Base-by-base conservation (phyloP, 2,329 filamentous ascomycete genomes). In the Penicillium sp. region DNA sequence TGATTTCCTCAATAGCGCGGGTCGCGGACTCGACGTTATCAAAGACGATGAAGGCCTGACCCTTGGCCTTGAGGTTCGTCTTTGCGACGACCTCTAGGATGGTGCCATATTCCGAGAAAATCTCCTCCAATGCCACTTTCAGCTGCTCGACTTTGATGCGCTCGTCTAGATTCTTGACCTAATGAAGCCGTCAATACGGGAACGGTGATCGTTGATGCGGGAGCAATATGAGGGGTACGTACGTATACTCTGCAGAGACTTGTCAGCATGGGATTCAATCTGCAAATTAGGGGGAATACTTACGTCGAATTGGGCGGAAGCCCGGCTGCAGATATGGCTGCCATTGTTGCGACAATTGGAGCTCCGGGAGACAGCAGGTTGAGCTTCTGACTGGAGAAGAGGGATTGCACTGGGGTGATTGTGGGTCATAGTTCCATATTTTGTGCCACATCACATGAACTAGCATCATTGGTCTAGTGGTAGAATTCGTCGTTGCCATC, bases 1-100 rank as follows among this genome's bases (percentile, higher is more conserved):
- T 89, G 58, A 95, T 81, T 64, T 96, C 90, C 48, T 96, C 90
- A 58, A 97, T 88, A 16, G 94, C 93, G 59, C 85, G 83, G 48
- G 83, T 79, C 3, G 92, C 92, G n/a, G 87, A 84, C 51, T 92
- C 88, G n/a, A 88, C 79, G 57, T 80, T 83, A 65, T 95, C 91
- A 71, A 92, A 97, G 43, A 97, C 92, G 46, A 99, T 78, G 70
- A 99, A 99, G 0, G 94, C 94, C 76, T 99, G 94, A 11, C 94
- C 94, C 72, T 95, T 97, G 41, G 91, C 90, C 72, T 90, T 92
- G 29, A 97, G 75, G 72, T 95, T 97, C 60, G 85, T 90, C 79
- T 96, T 96, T 42, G 90, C 90, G 55, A 96, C 83, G 48, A 96
- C 84, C 59, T 96, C 92, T 64, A 96, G 77, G 57, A 96, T 85